phyloP scores from a whole-genome alignment of 225 moss, liverwort and hornwort genomes.

The Thuidium tamariscinum region DNA sequence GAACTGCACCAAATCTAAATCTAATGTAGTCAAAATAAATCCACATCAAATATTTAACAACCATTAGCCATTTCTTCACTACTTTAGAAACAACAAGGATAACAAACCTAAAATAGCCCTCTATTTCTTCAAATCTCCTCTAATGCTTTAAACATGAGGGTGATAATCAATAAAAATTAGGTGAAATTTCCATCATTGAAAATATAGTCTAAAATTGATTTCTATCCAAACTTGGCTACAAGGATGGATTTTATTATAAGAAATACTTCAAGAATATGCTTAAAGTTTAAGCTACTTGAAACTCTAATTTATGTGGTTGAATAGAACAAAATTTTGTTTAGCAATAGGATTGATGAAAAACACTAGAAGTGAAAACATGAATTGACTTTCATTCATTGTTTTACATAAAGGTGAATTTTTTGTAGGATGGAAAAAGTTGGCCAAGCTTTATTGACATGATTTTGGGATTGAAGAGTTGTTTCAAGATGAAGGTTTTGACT shows the following conservation, averaged over 20 bases:
- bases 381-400: too few species aligned
- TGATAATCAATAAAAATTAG: neutral
- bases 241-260: neutral
- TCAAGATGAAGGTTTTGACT: too few species aligned
- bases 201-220: neutral
- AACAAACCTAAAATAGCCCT: too few species aligned
- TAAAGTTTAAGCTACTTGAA: neutral
- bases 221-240: neutral
- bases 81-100: too few species aligned
- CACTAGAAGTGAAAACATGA: neutral
- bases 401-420: neutral
- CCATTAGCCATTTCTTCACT: too few species aligned
- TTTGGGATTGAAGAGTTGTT: neutral
- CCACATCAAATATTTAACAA: too few species aligned
- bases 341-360: neutral
- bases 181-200: too few species aligned
- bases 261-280: neutral
- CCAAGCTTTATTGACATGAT: rapidly evolving
- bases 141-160: too few species aligned
- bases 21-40: too few species aligned
- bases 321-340: neutral
- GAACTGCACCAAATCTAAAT: too few species aligned
- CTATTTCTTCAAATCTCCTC: too few species aligned
- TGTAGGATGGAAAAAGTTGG: neutral
- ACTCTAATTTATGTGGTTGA: neutral